Evolutionary conservation across 768 basidiomycete genomes (phyloP).

Genomic region (Mycena galopus): DNA sequence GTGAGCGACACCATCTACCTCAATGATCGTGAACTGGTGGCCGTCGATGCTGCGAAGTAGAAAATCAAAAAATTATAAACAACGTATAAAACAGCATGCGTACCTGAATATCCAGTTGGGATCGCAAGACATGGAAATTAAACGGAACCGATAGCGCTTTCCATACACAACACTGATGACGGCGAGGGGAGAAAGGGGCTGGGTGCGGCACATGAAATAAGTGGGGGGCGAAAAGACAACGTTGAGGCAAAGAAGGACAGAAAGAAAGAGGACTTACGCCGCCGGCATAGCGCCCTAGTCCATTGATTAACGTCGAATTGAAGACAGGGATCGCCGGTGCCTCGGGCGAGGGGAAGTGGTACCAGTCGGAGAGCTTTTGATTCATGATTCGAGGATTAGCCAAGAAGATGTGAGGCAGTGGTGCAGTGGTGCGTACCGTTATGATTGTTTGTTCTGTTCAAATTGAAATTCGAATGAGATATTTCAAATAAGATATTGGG

Average conservation of each 20-base stretch:
- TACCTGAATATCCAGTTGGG: slow-evolving; percentile 47
- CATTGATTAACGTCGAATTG: slow-evolving; percentile 48
- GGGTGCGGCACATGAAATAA: too few species aligned
- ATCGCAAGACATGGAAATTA: slow-evolving; percentile 38
- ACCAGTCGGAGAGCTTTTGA: slow-evolving; percentile 53
- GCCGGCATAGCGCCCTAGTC: slow-evolving; percentile 39
- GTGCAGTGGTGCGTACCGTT: too few species aligned
- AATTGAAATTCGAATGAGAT: too few species aligned
- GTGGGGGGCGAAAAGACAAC: too few species aligned
- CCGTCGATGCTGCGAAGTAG: slow-evolving; percentile 38
- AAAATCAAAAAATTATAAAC: not conserved
- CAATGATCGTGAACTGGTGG: slow-evolving; percentile 50
- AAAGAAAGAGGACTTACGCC: not conserved
- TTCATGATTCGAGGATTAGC: too few species aligned
- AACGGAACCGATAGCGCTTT: slow-evolving; percentile 2
- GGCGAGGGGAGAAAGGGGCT: slow-evolving; percentile 40
- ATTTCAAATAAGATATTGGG: too few species aligned
- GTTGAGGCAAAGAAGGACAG: slow-evolving; percentile 40
- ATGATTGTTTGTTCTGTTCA: slow-evolving; percentile 41
- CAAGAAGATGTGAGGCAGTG: too few species aligned
- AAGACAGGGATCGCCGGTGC: slow-evolving; percentile 18
- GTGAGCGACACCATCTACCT: slow-evolving; percentile 53
- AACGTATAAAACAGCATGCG: not conserved
- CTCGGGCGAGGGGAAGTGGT: slow-evolving; percentile 38
- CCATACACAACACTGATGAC: slow-evolving; percentile 43